Evolutionary conservation across 805 yeast genomes (phyloP), one percentile per base, ranked within the genome.

Genomic region (Saccharomycopsis sp.): DNA sequence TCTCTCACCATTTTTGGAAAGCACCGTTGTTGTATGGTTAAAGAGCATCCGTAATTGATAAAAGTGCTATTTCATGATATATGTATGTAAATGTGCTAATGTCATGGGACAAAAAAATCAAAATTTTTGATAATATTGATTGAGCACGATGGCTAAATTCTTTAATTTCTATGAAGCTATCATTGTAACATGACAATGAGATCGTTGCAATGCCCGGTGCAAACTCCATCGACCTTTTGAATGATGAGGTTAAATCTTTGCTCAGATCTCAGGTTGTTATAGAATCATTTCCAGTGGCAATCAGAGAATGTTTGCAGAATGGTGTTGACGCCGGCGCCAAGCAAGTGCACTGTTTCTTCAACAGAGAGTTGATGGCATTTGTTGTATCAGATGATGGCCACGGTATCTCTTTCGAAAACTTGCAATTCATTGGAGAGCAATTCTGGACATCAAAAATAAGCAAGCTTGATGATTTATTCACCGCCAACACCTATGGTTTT

Each of bases 341-440:
- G 1, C 40, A 46, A 3, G 53, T 75, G 4, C 22, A 47, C 2
- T 58, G 76, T 2, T 43, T 52, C 6, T 22, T 71, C 2, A 68
- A 68, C 43, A 50, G 61, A 3, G 38, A 51, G 0, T 50, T 59
- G 1, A 49, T 69, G 5, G 52, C 60, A 17, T 51, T 68, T 9
- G 48, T 50, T 4, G 77, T 84, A 1, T 46, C 47, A 1, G 96
- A 88, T 56, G 65, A 88, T 55, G 96, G 96, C 0, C 20, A 16
- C 2, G 96, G 96, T 0, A 73, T 88, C 2, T 42, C 48, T 4
- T 64, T 67, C 0, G 62, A 52, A 0, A 78, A 77, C 34, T 52
- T 82, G 36, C 58, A 51, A 1, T 30, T 49, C 2, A 52, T 81
- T 1, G 86, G 81, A 0, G 36, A 48, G 10, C 58, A 67, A 15